Evolutionary conservation across 371 early-diverging fungal genomes (phyloP), one percentile per base, ranked within the genome.

Genomic region (Coemansia sp.): DNA sequence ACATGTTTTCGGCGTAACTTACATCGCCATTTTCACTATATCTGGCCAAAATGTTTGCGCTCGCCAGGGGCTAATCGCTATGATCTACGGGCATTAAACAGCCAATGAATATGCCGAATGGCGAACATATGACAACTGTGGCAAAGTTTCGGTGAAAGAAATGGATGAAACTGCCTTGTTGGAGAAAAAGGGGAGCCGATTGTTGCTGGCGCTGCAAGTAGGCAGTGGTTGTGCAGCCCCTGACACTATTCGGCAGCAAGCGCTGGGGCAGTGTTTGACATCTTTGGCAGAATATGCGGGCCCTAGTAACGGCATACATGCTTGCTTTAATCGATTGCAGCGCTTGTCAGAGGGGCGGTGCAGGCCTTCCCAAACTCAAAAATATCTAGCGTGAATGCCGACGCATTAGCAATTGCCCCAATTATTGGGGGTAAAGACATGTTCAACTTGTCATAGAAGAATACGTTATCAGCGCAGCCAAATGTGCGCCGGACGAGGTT

Each of bases 11-110:
- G 32, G 32, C 9, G 32, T 32, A 32, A 32, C 32, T 3, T 32
- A 2, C n/a, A 17, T 48, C 7, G 48, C 48, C 52, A 51, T 11
- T 23, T 9, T 19, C 17, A 19, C 52, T 51, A n/a, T n/a, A 21
- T 51, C 11, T 51, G 52, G 44, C 3, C 44, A n/a, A 44, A 4
- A 44, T 44, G 44, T 11, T n/a, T n/a, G 44, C n/a, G 3, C n/a
- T n/a, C 44, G n/a, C 44, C 5, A 44, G 46, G 23, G 53, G 53
- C 53, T 53, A 53, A 53, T 53, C 53, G 11, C 53, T 5, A 53
- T 13, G 53, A 53, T 53, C 53, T 24, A 53, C 53, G 53, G 53
- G 9, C 53, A 53, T 53, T 53, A 24, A 53, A 11, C 53, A 53
- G 13, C 53, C 53, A 53, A 53, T 53, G 15, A 26, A 11, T 13